Evolutionary conservation across 2,329 filamentous ascomycete genomes (phyloP).

Genomic region (Dothiorella sarmentorum): DNA sequence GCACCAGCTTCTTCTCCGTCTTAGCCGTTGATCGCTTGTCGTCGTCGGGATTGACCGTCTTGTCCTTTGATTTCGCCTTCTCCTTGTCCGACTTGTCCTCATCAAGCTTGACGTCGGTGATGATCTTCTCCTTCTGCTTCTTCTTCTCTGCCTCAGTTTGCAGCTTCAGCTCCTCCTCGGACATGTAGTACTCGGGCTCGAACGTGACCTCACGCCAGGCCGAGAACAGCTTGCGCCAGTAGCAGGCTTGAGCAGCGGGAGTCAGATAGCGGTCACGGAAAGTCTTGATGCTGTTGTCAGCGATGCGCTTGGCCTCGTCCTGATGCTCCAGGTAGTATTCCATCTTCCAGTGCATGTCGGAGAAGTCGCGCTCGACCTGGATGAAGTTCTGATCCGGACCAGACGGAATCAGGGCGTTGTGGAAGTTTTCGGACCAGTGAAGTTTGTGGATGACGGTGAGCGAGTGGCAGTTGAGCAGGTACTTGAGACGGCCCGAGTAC

Average conservation of each 20-base stretch:
- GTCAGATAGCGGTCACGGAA: slow-evolving; percentile 55
- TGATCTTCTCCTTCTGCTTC: slow-evolving; percentile 13
- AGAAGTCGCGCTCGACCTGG: slow-evolving; percentile 45
- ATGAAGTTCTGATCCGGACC: slow-evolving; percentile 51
- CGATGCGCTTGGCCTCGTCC: slow-evolving; percentile 45
- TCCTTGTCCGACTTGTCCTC: slow-evolving; percentile 10
- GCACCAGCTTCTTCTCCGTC: slow-evolving; percentile 2
- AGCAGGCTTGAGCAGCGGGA: slow-evolving; percentile 54
- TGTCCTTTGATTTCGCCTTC: background rate
- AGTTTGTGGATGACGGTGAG: slow-evolving; percentile 51
- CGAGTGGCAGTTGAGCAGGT: slow-evolving; percentile 36
- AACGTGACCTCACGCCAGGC: slow-evolving; percentile 37
- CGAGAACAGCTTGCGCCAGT: slow-evolving; percentile 50
- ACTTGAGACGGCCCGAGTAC: slow-evolving; percentile 34
- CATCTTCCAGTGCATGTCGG: slow-evolving; percentile 37
- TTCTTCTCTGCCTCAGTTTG: slow-evolving; percentile 7
- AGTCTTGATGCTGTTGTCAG: slow-evolving; percentile 45
- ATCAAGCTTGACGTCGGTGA: slow-evolving; percentile 4
- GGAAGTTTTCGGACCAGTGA: slow-evolving; percentile 49
- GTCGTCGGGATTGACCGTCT: slow-evolving; percentile 5
- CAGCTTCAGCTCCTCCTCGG: slow-evolving; percentile 7
- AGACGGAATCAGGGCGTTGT: slow-evolving; percentile 43
- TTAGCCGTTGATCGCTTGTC: background rate
- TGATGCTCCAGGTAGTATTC: slow-evolving; percentile 36
- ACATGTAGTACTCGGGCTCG: slow-evolving; percentile 22